These are phyloP conservation scores for Annona cherimola DNA, from an alignment of 164 flowering plant species.

Conservation along the genomic window DNA sequence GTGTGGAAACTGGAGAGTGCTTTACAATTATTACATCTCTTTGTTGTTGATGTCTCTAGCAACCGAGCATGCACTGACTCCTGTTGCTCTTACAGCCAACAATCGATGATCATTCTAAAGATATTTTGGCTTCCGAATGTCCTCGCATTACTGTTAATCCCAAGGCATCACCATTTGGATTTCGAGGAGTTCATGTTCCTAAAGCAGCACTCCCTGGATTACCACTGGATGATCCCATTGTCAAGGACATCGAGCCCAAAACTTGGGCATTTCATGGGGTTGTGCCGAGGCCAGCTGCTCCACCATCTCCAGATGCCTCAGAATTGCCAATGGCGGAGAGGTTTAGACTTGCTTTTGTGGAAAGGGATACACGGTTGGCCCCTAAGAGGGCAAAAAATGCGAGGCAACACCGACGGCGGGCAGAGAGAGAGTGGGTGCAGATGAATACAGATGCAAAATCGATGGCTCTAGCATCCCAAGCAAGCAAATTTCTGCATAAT, in stretches of 20 bases:
- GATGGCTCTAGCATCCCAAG: constrained; percentile 55
- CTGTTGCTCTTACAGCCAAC: constrained; percentile 53
- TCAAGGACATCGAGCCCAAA: constrained; percentile 66
- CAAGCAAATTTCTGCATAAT: constrained; percentile 33
- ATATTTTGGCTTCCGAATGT: constrained; percentile 57
- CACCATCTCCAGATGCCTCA: constrained; percentile 19
- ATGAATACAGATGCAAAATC: constrained; percentile 56
- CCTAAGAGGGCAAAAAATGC: constrained; percentile 94
- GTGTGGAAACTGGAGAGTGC: too few relatives aligned
- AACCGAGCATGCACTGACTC: neutral
- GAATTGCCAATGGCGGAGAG: constrained; percentile 79
- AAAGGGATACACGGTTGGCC: constrained; percentile 72
- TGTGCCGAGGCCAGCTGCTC: constrained; percentile 12
- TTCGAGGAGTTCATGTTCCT: constrained; percentile 53
- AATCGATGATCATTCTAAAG: constrained; percentile 55
- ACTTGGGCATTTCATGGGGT: constrained; percentile 55
- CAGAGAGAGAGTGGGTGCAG: constrained; percentile 67
- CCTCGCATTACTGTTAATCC: constrained; percentile 83
- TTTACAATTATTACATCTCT: too few relatives aligned
- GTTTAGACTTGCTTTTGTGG: constrained; percentile 86
- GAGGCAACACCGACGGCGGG: constrained; percentile 82
- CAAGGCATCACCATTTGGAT: constrained; percentile 57
- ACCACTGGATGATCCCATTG: constrained; percentile 45
- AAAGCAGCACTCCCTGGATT: constrained; percentile 49
- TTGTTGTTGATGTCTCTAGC: neutral